Conservation (phyloP, 495 filamentous ascomycete genomes). For the Aspergillus ellipticus region DNA sequence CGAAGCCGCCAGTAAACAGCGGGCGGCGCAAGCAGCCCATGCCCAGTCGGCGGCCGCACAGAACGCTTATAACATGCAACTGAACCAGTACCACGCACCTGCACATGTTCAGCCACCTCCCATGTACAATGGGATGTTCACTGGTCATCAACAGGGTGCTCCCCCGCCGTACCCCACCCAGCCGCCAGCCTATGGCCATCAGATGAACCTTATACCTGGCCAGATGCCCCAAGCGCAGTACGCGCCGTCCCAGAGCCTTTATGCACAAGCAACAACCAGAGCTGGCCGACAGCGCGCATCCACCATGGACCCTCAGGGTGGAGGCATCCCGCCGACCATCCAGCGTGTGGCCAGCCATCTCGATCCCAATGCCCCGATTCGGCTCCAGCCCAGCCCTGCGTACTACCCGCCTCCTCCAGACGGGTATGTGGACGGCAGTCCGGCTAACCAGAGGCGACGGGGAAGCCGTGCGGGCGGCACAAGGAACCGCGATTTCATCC, state of each 20-base stretch:
- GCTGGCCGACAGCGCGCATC: constrained; percentile 86
- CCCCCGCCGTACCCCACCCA: constrained; percentile 85
- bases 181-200: constrained; percentile 63
- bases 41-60: constrained; percentile 54
- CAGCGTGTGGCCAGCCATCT: constrained; percentile 96
- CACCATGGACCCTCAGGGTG: constrained; percentile 90
- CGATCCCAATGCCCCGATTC: constrained; percentile 90
- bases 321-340: constrained; percentile 86
- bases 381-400: constrained; percentile 91
- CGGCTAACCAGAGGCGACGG: constrained; percentile 66
- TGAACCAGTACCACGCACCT: constrained; percentile 52
- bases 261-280: constrained; percentile 78
- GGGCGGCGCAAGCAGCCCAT: constrained; percentile 62
- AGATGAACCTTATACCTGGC: constrained; percentile 66
- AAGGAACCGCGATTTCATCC: constrained; percentile 83
- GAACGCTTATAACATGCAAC: constrained; percentile 54
- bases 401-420: constrained; percentile 97
- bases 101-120: constrained; percentile 55
- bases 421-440: constrained; percentile 62
- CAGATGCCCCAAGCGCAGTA: constrained; percentile 71
- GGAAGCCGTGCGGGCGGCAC: constrained; percentile 67
- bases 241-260: constrained; percentile 66
- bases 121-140: constrained; percentile 80
- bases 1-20: constrained; percentile 85
- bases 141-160: constrained; percentile 65